Evolutionary conservation across 352 stramenopile species (phyloP).

Genomic region (Pythium pyrilobum): DNA sequence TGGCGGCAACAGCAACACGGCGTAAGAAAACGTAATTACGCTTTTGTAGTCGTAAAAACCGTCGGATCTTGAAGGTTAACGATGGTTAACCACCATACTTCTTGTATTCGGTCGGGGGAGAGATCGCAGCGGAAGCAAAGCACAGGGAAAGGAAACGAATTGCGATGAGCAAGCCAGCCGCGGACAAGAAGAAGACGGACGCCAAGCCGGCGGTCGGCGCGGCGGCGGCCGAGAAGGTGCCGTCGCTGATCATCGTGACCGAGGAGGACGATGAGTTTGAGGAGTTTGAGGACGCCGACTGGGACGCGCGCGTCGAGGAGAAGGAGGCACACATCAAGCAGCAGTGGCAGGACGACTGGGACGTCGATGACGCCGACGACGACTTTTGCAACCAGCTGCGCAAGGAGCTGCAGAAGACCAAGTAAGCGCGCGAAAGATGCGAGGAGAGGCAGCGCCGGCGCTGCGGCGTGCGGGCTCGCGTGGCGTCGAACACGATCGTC

Average conservation of each 20-base stretch:
- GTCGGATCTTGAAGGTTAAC: constrained; percentile 9
- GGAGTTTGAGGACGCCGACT: constrained; percentile 84
- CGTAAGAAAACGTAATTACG: constrained; percentile 15
- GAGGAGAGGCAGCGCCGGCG: background rate
- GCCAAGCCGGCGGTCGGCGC: constrained; percentile 7
- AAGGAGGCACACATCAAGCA: constrained; percentile 82
- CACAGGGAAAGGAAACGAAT: constrained; percentile 5
- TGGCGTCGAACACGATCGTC: background rate
- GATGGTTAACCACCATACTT: background rate
- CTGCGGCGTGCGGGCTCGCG: background rate
- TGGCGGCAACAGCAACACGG: background rate
- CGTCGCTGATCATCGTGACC: constrained; percentile 70
- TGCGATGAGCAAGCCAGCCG: constrained; percentile 11
- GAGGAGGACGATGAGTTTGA: constrained; percentile 89
- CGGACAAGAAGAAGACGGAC: constrained; percentile 3
- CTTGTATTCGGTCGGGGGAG: background rate
- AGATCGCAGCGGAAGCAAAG: background rate
- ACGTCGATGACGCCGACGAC: constrained; percentile 90
- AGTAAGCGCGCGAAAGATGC: constrained; percentile 24
- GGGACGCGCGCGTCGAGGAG: constrained; percentile 69
- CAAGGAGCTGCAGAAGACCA: constrained; percentile 84
- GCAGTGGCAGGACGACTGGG: constrained; percentile 93
- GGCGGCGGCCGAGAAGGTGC: constrained; percentile 44
- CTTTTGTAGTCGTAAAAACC: constrained; percentile 1
- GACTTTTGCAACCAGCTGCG: constrained; percentile 91